These are phyloP conservation scores for Amoebophrya sp. DNA, from an alignment of 169 alveolate species.

Conservation along the genomic window DNA sequence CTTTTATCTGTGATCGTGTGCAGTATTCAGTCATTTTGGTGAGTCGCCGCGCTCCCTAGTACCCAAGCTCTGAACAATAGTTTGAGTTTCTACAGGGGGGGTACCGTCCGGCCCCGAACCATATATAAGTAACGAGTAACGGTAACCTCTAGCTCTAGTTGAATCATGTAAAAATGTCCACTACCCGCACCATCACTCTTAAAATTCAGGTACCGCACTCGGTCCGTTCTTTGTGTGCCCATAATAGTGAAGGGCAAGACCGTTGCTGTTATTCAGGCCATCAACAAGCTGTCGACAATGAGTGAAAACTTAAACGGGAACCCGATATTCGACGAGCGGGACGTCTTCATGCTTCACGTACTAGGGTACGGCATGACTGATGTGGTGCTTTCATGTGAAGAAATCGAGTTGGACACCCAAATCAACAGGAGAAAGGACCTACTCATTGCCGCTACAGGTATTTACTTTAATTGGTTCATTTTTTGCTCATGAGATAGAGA, in stretches of 20 bases:
- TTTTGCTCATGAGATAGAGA: too few relatives aligned
- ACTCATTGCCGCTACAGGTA: neutral
- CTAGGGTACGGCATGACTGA: constrained; percentile 9
- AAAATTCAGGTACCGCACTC: neutral
- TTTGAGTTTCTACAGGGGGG: too few relatives aligned
- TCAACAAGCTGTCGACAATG: constrained; percentile 17
- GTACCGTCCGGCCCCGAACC: too few relatives aligned
- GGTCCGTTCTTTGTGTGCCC: neutral
- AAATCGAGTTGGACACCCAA: neutral
- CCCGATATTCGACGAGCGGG: constrained; percentile 22
- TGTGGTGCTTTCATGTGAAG: neutral
- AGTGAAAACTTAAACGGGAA: neutral
- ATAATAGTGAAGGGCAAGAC: constrained; percentile 17
- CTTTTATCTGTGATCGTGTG: too few relatives aligned
- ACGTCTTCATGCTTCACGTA: neutral
- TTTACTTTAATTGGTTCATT: too few relatives aligned
- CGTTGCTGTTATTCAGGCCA: neutral
- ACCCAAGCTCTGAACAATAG: too few relatives aligned
- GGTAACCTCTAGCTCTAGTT: too few relatives aligned
- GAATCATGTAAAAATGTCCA: too few relatives aligned
- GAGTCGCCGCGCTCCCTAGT: too few relatives aligned
- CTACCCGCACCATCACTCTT: too few relatives aligned
- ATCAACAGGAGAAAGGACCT: neutral
- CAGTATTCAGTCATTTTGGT: too few relatives aligned
- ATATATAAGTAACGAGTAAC: too few relatives aligned